phyloP scores from a whole-genome alignment of 2,329 filamentous ascomycete genomes.

The Davidsoniella eucalypti region DNA sequence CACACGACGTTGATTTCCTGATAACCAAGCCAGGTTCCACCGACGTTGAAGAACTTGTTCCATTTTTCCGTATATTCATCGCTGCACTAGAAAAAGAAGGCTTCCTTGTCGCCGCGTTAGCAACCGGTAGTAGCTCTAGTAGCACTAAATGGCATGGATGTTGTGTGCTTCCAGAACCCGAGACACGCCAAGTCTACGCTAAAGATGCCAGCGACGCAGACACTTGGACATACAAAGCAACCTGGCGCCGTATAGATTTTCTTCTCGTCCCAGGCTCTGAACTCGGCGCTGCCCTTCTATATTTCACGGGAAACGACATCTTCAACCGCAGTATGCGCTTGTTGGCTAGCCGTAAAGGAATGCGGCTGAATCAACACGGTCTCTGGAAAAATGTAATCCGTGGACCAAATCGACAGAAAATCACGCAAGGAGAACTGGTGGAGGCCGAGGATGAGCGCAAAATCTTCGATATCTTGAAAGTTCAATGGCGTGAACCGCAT shows the following conservation, averaged over 20 bases:
- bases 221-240: slow-evolving; percentile 8
- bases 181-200: slow-evolving; percentile 17
- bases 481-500: slow-evolving; percentile 67
- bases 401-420: slow-evolving; percentile 37
- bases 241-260: slow-evolving; percentile 74
- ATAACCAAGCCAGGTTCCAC: slow-evolving; percentile 50
- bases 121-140: slow-evolving; percentile 23
- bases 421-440: slow-evolving; percentile 52
- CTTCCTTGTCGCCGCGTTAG: slow-evolving; percentile 57
- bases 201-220: background rate
- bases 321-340: slow-evolving; percentile 80
- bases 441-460: slow-evolving; percentile 60
- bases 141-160: slow-evolving; percentile 83
- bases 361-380: slow-evolving; percentile 73
- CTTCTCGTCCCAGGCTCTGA: slow-evolving; percentile 66
- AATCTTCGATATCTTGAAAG: slow-evolving; percentile 68
- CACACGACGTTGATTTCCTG: slow-evolving; percentile 72
- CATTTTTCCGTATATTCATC: slow-evolving; percentile 48
- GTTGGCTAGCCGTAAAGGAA: slow-evolving; percentile 61
- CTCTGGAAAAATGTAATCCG: slow-evolving; percentile 56
- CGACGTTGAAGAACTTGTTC: slow-evolving; percentile 37
- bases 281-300: slow-evolving; percentile 73
- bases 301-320: slow-evolving; percentile 90
- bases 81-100: slow-evolving; percentile 37
- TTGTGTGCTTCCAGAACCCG: slow-evolving; percentile 44